phyloP scores from a whole-genome alignment of 2,329 filamentous ascomycete species.

The Aspergillus awamori region DNA sequence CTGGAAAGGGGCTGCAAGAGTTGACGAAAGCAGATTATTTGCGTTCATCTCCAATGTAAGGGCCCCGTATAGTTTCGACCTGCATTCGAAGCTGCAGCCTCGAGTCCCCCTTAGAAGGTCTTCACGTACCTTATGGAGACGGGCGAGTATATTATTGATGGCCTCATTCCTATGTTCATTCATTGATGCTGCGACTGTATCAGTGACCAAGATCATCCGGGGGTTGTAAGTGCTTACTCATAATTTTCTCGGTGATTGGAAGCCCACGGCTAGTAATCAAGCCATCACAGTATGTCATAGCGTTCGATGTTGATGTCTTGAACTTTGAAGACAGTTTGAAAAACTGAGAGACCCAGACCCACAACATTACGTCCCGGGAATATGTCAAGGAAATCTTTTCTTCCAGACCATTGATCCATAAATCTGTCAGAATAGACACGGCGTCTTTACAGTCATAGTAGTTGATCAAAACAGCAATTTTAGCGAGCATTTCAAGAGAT shows the following conservation, averaged over 20 bases:
- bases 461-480: slow-evolving; percentile 27
- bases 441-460: slow-evolving; percentile 29
- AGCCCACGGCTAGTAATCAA: slow-evolving; percentile 22
- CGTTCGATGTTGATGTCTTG: slow-evolving; percentile 19
- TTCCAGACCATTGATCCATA: slow-evolving; percentile 22
- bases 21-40: slow-evolving; percentile 10
- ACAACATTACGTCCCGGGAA: slow-evolving; percentile 12
- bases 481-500: slow-evolving; percentile 26
- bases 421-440: slow-evolving; percentile 17
- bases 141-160: not conserved
- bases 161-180: slow-evolving; percentile 17
- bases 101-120: slow-evolving; percentile 9
- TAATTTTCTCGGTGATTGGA: slow-evolving; percentile 22
- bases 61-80: slow-evolving; percentile 23
- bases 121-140: slow-evolving; percentile 17
- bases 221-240: slow-evolving; percentile 17
- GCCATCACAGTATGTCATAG: slow-evolving; percentile 19
- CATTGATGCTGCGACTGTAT: slow-evolving; percentile 20
- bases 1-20: no score
- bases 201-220: slow-evolving; percentile 6
- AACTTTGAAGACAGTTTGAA: slow-evolving; percentile 23
- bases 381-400: slow-evolving; percentile 9
- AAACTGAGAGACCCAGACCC: slow-evolving; percentile 21
- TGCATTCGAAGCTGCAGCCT: slow-evolving; percentile 29
- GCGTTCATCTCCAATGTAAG: slow-evolving; percentile 21